These are phyloP conservation scores for Penicillium mononematosum DNA, from an alignment of 495 filamentous ascomycete species.

Conservation along the genomic window DNA sequence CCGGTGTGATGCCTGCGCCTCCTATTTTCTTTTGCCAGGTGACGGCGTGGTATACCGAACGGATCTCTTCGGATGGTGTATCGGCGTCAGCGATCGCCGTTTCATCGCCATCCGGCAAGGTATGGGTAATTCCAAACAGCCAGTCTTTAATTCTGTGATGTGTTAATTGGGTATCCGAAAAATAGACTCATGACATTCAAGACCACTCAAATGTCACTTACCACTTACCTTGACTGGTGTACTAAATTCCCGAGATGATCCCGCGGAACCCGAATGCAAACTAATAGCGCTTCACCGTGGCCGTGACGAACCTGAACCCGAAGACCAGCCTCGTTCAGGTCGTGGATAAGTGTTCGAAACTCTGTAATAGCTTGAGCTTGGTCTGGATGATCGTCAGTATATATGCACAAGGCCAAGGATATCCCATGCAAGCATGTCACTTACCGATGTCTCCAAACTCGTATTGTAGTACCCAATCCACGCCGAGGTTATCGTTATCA, in stretches of 20 bases:
- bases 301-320: conserved; percentile 83
- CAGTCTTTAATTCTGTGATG: conserved; percentile 79
- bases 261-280: conserved; percentile 71
- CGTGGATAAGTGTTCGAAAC: conserved; percentile 72
- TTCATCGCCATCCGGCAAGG: conserved; percentile 58
- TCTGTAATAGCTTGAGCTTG: conserved; percentile 63
- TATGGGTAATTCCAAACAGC: conserved; percentile 79
- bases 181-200: not conserved
- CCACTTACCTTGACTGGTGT: conserved; percentile 61
- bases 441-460: conserved; percentile 41
- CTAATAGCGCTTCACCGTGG: conserved; percentile 67
- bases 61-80: conserved; percentile 85
- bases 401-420: not conserved
- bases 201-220: conserved; percentile 21
- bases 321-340: conserved; percentile 71
- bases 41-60: conserved; percentile 83
- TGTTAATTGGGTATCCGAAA: not conserved
- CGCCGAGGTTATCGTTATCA: conserved; percentile 39
- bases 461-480: conserved; percentile 48
- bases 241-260: conserved; percentile 49
- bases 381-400: conserved; percentile 48
- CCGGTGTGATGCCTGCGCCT: conserved; percentile 83
- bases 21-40: conserved; percentile 76
- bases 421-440: not conserved
- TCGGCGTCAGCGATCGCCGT: conserved; percentile 57